These are phyloP conservation scores for Aphanomyces euteiches DNA, from an alignment of 352 stramenopile species.

Conservation along the genomic window DNA sequence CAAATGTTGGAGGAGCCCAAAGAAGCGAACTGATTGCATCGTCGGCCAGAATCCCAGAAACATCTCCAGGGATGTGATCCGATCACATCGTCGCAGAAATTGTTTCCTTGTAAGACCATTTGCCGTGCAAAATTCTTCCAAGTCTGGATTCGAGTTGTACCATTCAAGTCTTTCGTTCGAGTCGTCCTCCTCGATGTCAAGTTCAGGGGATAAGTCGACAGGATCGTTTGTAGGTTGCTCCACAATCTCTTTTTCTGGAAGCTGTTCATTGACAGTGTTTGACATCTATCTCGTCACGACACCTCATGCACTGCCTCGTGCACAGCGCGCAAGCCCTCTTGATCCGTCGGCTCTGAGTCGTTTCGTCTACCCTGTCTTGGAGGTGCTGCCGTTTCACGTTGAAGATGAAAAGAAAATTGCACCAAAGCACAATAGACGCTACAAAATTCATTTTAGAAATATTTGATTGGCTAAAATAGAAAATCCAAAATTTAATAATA, in stretches of 20 bases:
- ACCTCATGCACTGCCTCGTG: conserved; percentile 1
- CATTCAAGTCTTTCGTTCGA: conserved; percentile 31
- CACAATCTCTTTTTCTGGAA: background rate
- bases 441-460: conserved; percentile 4
- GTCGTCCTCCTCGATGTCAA: conserved; percentile 16
- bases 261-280: background rate
- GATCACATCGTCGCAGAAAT: conserved; percentile 47
- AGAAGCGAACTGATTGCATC: conserved; percentile 67
- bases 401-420: background rate
- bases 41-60: conserved; percentile 75
- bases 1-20: conserved; percentile 55
- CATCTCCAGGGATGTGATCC: conserved; percentile 53
- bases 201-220: conserved; percentile 1
- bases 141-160: conserved; percentile 45
- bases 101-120: conserved; percentile 56
- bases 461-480: conserved; percentile 18
- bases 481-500: background rate
- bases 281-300: conserved; percentile 5
- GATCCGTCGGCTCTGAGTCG: background rate
- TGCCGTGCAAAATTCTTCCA: conserved; percentile 61
- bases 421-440: background rate
- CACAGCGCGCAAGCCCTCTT: background rate
- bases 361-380: background rate
- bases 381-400: background rate
- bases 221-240: background rate